phyloP scores from a whole-genome alignment of 495 filamentous ascomycete genomes.

The Penicillium coffeae region DNA sequence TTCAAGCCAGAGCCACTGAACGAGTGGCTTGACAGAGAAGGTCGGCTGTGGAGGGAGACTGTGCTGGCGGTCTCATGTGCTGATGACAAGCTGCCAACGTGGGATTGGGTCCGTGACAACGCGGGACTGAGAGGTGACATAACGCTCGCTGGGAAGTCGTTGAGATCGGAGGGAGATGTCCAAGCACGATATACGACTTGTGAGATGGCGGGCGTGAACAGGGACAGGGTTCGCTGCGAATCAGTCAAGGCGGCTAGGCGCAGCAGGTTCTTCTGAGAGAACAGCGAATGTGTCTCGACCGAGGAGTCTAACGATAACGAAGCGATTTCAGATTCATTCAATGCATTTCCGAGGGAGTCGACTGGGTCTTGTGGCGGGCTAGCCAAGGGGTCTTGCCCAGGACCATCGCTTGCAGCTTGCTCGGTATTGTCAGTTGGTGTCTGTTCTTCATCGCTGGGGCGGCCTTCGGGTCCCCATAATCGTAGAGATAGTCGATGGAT shows the following conservation, averaged over 20 bases:
- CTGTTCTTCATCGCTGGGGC: constrained; percentile 54
- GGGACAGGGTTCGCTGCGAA: constrained; percentile 79
- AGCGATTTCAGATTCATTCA: constrained; percentile 69
- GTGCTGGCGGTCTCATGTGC: constrained; percentile 47
- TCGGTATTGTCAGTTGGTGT: constrained; percentile 24
- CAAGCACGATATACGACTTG: constrained; percentile 89
- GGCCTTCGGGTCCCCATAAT: constrained; percentile 85
- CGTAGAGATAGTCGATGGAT: constrained; percentile 89
- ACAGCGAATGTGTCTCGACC: constrained; percentile 74
- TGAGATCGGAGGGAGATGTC: constrained; percentile 73
- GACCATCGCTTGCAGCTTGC: constrained; percentile 30
- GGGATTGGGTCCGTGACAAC: constrained; percentile 59
- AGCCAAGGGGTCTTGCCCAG: constrained; percentile 70
- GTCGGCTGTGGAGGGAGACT: constrained; percentile 35
- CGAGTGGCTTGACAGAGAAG: constrained; percentile 30
- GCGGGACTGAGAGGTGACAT: constrained; percentile 49
- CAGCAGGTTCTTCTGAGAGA: constrained; percentile 85
- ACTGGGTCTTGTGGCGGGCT: constrained; percentile 75
- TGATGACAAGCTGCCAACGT: constrained; percentile 53
- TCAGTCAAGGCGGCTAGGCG: constrained; percentile 71
- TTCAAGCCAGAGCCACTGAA: constrained; percentile 55
- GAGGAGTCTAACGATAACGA: constrained; percentile 70
- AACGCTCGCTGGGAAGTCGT: constrained; percentile 55
- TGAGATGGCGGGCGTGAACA: constrained; percentile 78
- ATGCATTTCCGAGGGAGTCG: constrained; percentile 67